Evolutionary conservation across 2,329 filamentous ascomycete species (phyloP), one percentile per base, ranked within the genome.

Genomic region (Colletotrichum tofieldiae): DNA sequence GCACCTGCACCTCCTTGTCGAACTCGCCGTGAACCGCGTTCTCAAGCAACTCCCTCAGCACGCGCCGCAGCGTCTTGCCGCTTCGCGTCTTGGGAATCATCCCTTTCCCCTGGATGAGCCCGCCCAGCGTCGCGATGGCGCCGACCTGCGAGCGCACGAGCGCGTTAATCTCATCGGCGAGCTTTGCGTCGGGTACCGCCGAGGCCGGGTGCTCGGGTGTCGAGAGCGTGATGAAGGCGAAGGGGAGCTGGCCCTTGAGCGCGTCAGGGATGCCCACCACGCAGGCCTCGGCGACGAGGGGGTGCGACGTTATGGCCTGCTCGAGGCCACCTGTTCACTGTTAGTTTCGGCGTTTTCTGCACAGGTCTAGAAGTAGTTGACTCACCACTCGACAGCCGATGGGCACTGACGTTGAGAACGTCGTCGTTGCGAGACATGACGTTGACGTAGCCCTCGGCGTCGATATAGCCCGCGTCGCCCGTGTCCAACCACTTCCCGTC

Each of bases 371-470:
- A 14, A 52, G n/a, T 6, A 39, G 20, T 35, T 3, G 32, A 81
- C 87, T 77, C 85, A 93, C 93, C 94, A 14, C 95, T 98, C 74
- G 93, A 96, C 73, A 98, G 92, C 18, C 95, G 90, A 84, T 98
- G 95, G 6, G 95, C 95, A 51, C 95, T 95, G n/a, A 98, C 95
- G 79, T 98, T 98, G 79, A 98, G 95, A 72, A 98, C 93, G 81
- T 98, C 95, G 83, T 98, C 95, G 41, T 85, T 87, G 51, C 90
- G 83, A 51, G 88, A 88, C 90, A 92, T 91, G 75, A 92, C 89
- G 75, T 89, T 87, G 51, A 92, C 86, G 76, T 91, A 91, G 5
- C 90, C 90, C 51, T 96, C 92, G 18, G 88, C 81, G 78, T 98
- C 95, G 69, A 98, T 91, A 86, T 95, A 91, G 0, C 96, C 95